Evolutionary conservation across 805 yeast species (phyloP).

Genomic region (Zygotorulaspora sp.): DNA sequence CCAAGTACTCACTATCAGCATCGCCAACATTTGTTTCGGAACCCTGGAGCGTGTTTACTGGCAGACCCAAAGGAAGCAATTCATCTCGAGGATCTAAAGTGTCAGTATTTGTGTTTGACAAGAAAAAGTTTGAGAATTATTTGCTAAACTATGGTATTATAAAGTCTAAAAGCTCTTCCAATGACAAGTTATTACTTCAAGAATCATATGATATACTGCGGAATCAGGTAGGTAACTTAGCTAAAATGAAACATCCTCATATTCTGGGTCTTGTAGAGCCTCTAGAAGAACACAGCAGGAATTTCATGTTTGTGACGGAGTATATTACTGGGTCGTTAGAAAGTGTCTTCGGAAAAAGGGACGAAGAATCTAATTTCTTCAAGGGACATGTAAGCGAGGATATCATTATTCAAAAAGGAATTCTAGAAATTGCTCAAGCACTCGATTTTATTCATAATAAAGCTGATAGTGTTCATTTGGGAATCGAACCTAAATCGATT

Average conservation of each 20-base stretch:
- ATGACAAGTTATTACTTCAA: constrained; percentile 44
- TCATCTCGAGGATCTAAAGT: constrained; percentile 41
- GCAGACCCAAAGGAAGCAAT: constrained; percentile 61
- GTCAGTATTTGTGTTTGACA: constrained; percentile 84
- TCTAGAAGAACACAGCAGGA: constrained; percentile 75
- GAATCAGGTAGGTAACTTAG: constrained; percentile 63
- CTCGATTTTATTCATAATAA: constrained; percentile 76
- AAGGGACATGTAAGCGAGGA: constrained; percentile 57
- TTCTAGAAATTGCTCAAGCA: constrained; percentile 72
- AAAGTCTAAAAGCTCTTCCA: constrained; percentile 38
- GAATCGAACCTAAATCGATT: constrained; percentile 72
- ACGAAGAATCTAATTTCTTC: constrained; percentile 27
- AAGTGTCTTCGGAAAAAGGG: constrained; percentile 37
- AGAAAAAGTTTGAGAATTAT: constrained; percentile 60
- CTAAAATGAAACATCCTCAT: constrained; percentile 86
- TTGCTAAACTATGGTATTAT: constrained; percentile 48
- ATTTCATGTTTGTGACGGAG: constrained; percentile 82
- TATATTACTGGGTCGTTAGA: constrained; percentile 56
- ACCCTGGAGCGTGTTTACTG: constrained; percentile 83
- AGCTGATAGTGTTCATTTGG: constrained; percentile 70
- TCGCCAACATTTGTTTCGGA: constrained; percentile 70
- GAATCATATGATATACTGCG: constrained; percentile 66
- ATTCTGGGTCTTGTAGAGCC: constrained; percentile 82
- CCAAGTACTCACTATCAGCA: constrained; percentile 62
- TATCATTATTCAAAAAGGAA: constrained; percentile 72